Base-by-base conservation (phyloP, 1,284 basidiomycete species). In the Porodaedalea pini region DNA sequence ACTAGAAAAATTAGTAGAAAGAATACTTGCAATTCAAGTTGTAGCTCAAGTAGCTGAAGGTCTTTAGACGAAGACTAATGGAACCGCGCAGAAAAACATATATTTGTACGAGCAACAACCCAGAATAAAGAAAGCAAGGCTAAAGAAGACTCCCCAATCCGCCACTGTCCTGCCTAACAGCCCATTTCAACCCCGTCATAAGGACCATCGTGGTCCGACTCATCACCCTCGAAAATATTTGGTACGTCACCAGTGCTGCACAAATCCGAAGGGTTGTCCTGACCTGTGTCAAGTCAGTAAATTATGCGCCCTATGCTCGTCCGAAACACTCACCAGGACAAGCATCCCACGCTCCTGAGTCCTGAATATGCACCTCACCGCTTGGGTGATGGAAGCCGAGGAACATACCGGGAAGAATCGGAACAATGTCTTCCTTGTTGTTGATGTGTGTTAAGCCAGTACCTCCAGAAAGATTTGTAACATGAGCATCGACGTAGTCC, bases 351-450 rank as follows among this genome's bases (percentile, higher is more conserved):
- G 71, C 69, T 2, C 69, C 71, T 2, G 71, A 72, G 47, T 75
- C 74, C 55, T 73, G 60, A 44, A 86, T 84, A 60, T 86, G 83
- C 15, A 80, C 71, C 67, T 87, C 85, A 1, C 83, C 84, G 1
- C 73, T 71, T 0, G 80, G 73, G 61, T 86, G 85, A 25, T 73
- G 72, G 69, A 70, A 87, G 3, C 76, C 83, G 31, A 84, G 60
- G 65, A 74, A 77, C 61, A 63, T 71, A 4, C 79, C 80, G 62
- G 81, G 82, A 2, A 65, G 29, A 41, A 68, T 66, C 7, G 66
- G 68, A n/a, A 69, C 63, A 13, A 57, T 40, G 43, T 70, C 68
- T 25, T 66, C 53, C 70, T 73, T 66, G 65, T 84, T 81, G 60
- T 76, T 83, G 45, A 85, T 71, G 45, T 75, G 81, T 13, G 75